Evolutionary conservation across 1,284 basidiomycete genomes (phyloP), one percentile per base, ranked within the genome.

Genomic region (Leccinum subspadiceum): DNA sequence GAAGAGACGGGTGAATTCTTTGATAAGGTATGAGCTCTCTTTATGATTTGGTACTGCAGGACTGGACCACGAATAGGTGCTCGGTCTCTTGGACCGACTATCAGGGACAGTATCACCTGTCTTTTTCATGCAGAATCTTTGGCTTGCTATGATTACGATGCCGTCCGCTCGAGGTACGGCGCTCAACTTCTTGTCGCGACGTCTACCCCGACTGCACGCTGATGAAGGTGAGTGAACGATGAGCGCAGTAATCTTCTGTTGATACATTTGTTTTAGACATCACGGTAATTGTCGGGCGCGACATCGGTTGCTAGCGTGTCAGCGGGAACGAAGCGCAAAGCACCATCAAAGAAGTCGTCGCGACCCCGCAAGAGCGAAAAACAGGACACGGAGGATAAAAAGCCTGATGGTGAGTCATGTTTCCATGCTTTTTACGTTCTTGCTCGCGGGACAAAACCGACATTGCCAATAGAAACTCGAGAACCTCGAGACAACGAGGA

Each of bases 1-100:
- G 96, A 98, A 74, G 96, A 97, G 73, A 94, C 92, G 0, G 93
- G 94, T 2, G 96, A 98, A 74, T 97, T 93, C 76, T 98, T 98
- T 68, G 96, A 99, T 54, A 93, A 93, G 78, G 94, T 92, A 60
- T 33, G 80, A 26, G 41, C 22, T 50, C 35, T 24, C n/a, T 35
- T 15, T 35, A 37, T 60, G 3, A 6, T 15, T 15, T 10, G n/a
- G 54, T 49, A 55, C 39, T 55, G 33, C 61, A 26, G 56, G 56
- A 57, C 54, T 62, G 46, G 48, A 72, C 58, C 56, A 58, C 58
- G 59, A 64, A 17, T 63, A 94, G 90, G 93, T 96, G n/a, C 73
- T 98, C 29, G 79, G 79, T 29, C 76, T 99, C 5, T 79, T 99
- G 54, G 94, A 95, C 73, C 81, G 84, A 26, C 76, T 99, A 1